Percentiles rank a stretch among this genome's conserved stretches.
Conservation (phyloP, 163 green algal genomes). For the Coccomyxa subellipsoidea region DNA sequence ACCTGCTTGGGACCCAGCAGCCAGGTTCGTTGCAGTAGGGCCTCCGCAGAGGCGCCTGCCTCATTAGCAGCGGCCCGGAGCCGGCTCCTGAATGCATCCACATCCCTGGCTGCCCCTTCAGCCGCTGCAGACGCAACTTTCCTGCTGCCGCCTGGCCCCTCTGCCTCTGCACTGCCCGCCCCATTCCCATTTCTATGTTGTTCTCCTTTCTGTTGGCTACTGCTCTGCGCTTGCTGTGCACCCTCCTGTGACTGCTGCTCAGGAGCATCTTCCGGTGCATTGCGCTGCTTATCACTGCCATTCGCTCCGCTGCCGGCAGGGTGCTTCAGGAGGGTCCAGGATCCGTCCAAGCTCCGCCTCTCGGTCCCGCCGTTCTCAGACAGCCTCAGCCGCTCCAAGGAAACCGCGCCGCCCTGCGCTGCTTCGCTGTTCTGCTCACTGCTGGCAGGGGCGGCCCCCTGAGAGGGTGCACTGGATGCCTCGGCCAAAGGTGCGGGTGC, state of each 20-base stretch:
- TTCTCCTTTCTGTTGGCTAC: not conserved
- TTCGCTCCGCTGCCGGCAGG: not conserved
- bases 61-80: constrained; percentile 22
- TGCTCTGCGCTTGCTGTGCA: not conserved
- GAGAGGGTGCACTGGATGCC: not conserved
- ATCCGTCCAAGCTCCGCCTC: not conserved
- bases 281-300: not conserved
- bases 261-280: not conserved
- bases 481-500: not conserved
- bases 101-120: not conserved
- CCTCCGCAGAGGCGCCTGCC: constrained; percentile 4
- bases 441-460: not conserved
- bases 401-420: not conserved
- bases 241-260: not conserved
- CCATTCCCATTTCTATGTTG: not conserved
- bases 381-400: not conserved
- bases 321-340: not conserved
- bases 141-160: not conserved
- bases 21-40: constrained; percentile 65
- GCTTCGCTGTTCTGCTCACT: not conserved
- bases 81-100: constrained; percentile 6
- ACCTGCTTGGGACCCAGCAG: constrained; percentile 65
- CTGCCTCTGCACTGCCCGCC: not conserved
- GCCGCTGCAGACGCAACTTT: not conserved
- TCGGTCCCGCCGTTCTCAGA: not conserved